A percentile compares a stretch with the other conserved stretches of the same genome.
phyloP scores from a whole-genome alignment of 306 rosid genomes.

The Echinosophora koreensis region DNA sequence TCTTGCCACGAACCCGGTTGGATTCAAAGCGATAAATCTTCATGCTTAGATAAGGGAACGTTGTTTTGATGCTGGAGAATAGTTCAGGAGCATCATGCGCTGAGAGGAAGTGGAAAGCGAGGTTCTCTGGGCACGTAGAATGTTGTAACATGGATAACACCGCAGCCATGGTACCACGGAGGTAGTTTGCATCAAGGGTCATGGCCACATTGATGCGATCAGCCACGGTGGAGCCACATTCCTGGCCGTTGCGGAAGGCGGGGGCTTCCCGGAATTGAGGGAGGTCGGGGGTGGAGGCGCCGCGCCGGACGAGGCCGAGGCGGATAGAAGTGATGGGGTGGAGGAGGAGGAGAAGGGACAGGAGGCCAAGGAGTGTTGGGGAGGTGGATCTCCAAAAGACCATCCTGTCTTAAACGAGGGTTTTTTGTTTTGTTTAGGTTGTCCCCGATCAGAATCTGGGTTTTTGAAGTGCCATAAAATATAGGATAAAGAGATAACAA shows the following conservation, averaged over 20 bases:
- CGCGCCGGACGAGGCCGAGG: slow-evolving; percentile 41
- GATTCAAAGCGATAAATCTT: slow-evolving; percentile 56
- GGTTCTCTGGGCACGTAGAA: slow-evolving; percentile 70
- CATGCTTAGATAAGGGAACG: slow-evolving; percentile 71
- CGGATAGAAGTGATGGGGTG: slow-evolving; percentile 49
- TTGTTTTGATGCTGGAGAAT: slow-evolving; percentile 55
- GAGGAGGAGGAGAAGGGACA: slow-evolving; percentile 58
- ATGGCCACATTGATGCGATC: slow-evolving; percentile 66
- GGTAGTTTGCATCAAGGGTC: slow-evolving; percentile 78
- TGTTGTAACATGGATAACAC: slow-evolving; percentile 69
- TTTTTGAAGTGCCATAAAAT: slow-evolving; percentile 28
- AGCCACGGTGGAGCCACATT: slow-evolving; percentile 46
- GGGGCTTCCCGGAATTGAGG: slow-evolving; percentile 76
- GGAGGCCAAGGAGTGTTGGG: slow-evolving; percentile 68
- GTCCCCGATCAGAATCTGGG: background rate
- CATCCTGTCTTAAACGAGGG: slow-evolving; percentile 59
- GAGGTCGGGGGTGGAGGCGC: slow-evolving; percentile 12
- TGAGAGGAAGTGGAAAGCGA: slow-evolving; percentile 63
- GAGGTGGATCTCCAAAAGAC: slow-evolving; percentile 56
- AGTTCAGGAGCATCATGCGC: slow-evolving; percentile 49
- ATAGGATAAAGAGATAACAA: slow-evolving; percentile 3
- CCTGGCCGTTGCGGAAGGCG: slow-evolving; percentile 61
- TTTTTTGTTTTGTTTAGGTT: background rate
- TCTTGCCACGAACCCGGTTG: slow-evolving; percentile 57
- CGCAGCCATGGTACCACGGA: slow-evolving; percentile 76